Evolutionary conservation across 1,139 yeast genomes (phyloP), one percentile per base, ranked within the genome.

Genomic region (Blastobotrys elegans): DNA sequence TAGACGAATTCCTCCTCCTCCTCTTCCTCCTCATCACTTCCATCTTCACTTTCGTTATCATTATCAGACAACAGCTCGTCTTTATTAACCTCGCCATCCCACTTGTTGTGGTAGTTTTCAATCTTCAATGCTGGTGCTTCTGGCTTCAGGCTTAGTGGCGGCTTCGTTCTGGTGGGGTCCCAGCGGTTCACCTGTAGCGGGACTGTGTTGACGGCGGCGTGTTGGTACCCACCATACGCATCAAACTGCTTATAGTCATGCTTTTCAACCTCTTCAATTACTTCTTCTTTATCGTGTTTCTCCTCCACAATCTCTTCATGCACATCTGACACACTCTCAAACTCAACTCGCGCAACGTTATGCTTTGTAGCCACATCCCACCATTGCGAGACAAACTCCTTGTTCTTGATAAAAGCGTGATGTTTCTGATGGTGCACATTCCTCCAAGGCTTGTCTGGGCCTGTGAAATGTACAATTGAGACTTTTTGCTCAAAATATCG

Each of bases 381-480:
- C 50, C 50, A 48, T 31, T 35, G 39, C n/a, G 43, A 34, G 2
- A 38, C 33, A 36, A 39, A 47, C 13, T 47, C 50, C 8, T 26
- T 27, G 20, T 31, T 31, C 2, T 31, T 29, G 20, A 33, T 39
- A 10, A 32, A 32, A 4, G 26, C 45, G 34, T 43, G 44, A 17
- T 33, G 27, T 17, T 32, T 20, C 18, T 32, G 26, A 30, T 41
- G 43, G 26, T 40, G 40, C 4, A 24, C 37, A 38, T 44, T 24
- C 13, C 64, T 63, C 97, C 97, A 92, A 0, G 98, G 98, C 65
- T 92, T 90, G 35, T 63, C 57, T 1, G 77, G 69, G 0, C 97
- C 97, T 55, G 89, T 86, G 60, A 82, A 92, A 66, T 92, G 98
- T 20, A 86, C 71, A 33, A 84, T 69, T 50, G 78, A 77, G 43